Evolutionary conservation across 495 filamentous ascomycete genomes (phyloP).

Genomic region (Xylaria sp.): DNA sequence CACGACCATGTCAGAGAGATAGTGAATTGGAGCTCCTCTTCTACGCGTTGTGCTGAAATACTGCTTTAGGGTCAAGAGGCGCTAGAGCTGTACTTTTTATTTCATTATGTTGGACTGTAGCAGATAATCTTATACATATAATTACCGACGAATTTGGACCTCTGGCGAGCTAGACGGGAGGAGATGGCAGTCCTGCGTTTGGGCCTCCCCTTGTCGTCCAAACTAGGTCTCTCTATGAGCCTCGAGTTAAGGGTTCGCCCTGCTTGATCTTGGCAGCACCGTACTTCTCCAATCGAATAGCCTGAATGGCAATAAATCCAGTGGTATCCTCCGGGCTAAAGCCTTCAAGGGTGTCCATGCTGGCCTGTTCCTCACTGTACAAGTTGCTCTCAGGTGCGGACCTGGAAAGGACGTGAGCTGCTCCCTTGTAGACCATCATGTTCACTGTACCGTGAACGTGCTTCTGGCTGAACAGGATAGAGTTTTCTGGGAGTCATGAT

Average conservation of each 20-base stretch:
- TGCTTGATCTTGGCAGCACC: constrained; percentile 65
- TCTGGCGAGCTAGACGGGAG: constrained; percentile 12
- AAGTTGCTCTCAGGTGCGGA: constrained; percentile 20
- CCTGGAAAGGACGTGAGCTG: constrained; percentile 17
- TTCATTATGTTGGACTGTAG: constrained; percentile 5
- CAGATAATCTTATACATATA: constrained; percentile 2
- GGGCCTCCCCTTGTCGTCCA: constrained; percentile 3
- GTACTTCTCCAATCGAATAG: constrained; percentile 82
- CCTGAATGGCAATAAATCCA: constrained; percentile 74
- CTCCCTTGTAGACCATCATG: constrained; percentile 24
- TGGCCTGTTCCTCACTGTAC: constrained; percentile 36
- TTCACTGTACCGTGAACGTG: constrained; percentile 16
- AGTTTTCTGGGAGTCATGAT: constrained; percentile 11
- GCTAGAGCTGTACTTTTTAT: not conserved
- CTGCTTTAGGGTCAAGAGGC: constrained; percentile 3
- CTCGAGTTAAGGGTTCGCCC: constrained; percentile 41
- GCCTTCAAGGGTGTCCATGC: constrained; percentile 79
- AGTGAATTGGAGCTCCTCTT: not conserved
- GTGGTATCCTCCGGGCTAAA: constrained; percentile 57
- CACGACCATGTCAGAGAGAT: not conserved
- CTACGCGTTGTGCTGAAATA: constrained; percentile 10
- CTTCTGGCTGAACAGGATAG: constrained; percentile 52
- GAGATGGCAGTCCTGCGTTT: constrained; percentile 7
- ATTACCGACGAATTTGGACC: constrained; percentile 12
- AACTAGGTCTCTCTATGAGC: constrained; percentile 10